A percentile compares a stretch with the other conserved stretches of the same genome.
These are phyloP conservation scores for Capsicum baccatum DNA, from an alignment of 257 asterid species.

Conservation along the genomic window DNA sequence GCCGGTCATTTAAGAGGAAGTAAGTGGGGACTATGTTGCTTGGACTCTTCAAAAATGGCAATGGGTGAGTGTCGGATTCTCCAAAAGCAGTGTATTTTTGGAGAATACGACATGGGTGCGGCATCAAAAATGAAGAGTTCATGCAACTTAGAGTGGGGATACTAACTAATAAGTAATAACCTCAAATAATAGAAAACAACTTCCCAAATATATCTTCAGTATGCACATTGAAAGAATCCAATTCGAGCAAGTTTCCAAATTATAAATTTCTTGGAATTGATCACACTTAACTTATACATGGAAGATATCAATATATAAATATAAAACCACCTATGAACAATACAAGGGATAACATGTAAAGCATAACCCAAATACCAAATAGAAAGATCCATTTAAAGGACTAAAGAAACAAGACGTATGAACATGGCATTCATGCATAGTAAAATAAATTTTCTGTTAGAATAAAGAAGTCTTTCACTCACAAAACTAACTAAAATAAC, in stretches of 20 bases:
- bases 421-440: not conserved
- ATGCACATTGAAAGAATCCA: not conserved
- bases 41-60: no score
- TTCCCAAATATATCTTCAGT: not conserved
- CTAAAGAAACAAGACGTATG: not conserved
- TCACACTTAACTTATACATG: not conserved
- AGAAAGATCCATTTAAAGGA: not conserved
- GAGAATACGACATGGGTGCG: no score
- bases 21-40: not conserved
- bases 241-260: not conserved
- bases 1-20: not conserved
- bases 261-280: not conserved
- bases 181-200: not conserved
- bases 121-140: no score
- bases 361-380: slow-evolving; percentile 13
- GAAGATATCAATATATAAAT: slow-evolving; percentile 1
- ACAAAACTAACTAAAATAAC: slow-evolving; percentile 25
- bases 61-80: no score
- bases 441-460: not conserved
- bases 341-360: not conserved
- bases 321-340: not conserved
- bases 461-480: slow-evolving; percentile 26
- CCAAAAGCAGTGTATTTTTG: no score
- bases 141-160: no score
- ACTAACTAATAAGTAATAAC: not conserved